A percentile compares a stretch with the other conserved stretches of the same genome.
Evolutionary conservation across 805 yeast species (phyloP).

Genomic region (Yarrowia sp.): DNA sequence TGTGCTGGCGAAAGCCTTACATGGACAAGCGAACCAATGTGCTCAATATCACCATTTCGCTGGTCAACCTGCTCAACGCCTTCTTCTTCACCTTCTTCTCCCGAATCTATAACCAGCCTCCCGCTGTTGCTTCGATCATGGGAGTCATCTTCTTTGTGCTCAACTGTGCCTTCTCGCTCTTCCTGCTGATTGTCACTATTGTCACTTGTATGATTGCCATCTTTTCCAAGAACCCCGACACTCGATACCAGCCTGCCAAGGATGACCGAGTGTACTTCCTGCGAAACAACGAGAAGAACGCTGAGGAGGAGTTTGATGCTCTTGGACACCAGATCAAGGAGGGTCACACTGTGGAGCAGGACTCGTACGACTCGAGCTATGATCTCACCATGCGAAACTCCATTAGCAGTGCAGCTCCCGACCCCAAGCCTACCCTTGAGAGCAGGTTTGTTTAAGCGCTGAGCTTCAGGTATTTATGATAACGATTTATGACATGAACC

Average conservation of each 20-base stretch:
- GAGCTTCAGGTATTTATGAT: slow-evolving; percentile 16
- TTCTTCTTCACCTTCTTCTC: slow-evolving; percentile 84
- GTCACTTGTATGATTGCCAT: slow-evolving; percentile 60
- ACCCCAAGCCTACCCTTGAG: slow-evolving; percentile 6
- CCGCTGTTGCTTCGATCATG: slow-evolving; percentile 77
- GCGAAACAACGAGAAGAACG: slow-evolving; percentile 38
- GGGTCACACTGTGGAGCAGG: slow-evolving; percentile 33
- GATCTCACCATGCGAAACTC: slow-evolving; percentile 20
- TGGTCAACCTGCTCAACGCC: slow-evolving; percentile 74
- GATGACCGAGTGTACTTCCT: slow-evolving; percentile 89
- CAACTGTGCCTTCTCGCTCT: slow-evolving; percentile 82
- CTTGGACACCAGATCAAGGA: slow-evolving; percentile 49
- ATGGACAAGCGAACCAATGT: slow-evolving; percentile 80
- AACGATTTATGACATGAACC: slow-evolving; percentile 11
- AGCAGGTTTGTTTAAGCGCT: slow-evolving; percentile 18
- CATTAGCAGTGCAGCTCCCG: slow-evolving; percentile 4
- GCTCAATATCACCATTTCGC: slow-evolving; percentile 65
- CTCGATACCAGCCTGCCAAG: slow-evolving; percentile 79
- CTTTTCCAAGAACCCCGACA: slow-evolving; percentile 80
- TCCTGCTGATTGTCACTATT: slow-evolving; percentile 66
- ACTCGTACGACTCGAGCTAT: slow-evolving; percentile 10
- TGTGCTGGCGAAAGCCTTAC: slow-evolving; percentile 68
- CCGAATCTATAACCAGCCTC: slow-evolving; percentile 75
- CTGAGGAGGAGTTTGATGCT: slow-evolving; percentile 63
- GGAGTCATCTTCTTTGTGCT: slow-evolving; percentile 86